Evolutionary conservation across 495 filamentous ascomycete genomes (phyloP).

Genomic region (Symbiotaphrina buchneri): DNA sequence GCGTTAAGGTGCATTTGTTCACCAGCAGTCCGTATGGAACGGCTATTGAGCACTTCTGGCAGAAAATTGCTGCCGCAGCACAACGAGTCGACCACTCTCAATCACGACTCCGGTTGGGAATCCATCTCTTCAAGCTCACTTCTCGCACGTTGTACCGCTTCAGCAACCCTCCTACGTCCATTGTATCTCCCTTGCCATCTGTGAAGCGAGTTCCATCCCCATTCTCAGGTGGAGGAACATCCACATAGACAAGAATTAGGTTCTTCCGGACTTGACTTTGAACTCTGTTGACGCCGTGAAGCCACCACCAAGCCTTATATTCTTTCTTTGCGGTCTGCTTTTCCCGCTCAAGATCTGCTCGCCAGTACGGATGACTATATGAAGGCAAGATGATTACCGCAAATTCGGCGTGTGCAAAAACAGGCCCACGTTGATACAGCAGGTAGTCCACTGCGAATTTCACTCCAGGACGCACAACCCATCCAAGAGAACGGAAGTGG

Average conservation of each 20-base stretch:
- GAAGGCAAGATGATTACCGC: slow-evolving; percentile 65
- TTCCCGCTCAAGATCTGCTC: slow-evolving; percentile 20
- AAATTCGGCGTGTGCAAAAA: slow-evolving; percentile 86
- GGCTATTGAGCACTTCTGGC: too few species aligned
- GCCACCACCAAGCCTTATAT: slow-evolving; percentile 62
- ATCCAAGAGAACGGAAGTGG: slow-evolving; percentile 88
- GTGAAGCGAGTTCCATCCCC: slow-evolving; percentile 8
- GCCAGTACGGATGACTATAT: slow-evolving; percentile 58
- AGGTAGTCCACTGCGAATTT: slow-evolving; percentile 93
- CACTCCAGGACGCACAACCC: slow-evolving; percentile 82
- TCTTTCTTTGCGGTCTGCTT: slow-evolving; percentile 22
- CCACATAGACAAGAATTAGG: slow-evolving; percentile 70
- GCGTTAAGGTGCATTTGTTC: too few species aligned
- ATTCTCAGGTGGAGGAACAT: slow-evolving; percentile 66
- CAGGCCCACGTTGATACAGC: slow-evolving; percentile 84
- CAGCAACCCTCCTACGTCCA: slow-evolving; percentile 38
- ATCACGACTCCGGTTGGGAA: slow-evolving; percentile 56
- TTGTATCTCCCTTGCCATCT: slow-evolving; percentile 14
- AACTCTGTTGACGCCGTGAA: slow-evolving; percentile 83
- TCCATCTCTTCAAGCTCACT: slow-evolving; percentile 60
- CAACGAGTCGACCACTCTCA: too few species aligned
- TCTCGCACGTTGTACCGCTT: slow-evolving; percentile 62
- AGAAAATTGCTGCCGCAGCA: too few species aligned
- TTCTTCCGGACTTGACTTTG: slow-evolving; percentile 75
- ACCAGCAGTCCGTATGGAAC: too few species aligned